phyloP scores from a whole-genome alignment of 2,329 filamentous ascomycete species.

The Akanthomyces uredinophilus region DNA sequence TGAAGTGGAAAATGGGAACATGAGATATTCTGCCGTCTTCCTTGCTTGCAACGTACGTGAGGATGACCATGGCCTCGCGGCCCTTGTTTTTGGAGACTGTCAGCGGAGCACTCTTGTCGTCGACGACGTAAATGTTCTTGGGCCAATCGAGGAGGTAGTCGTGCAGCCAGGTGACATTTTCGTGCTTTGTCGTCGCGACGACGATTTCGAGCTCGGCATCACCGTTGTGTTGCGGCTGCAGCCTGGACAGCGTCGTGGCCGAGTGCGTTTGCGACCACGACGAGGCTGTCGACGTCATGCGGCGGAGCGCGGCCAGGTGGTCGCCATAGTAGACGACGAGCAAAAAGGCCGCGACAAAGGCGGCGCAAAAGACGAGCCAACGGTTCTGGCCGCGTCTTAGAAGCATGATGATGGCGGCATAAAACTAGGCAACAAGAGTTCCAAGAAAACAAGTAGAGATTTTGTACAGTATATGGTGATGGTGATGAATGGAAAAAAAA shows the following conservation, averaged over 20 bases:
- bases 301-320: neutral
- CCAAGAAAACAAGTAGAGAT: neutral
- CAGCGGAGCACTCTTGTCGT: constrained; percentile 41
- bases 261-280: neutral
- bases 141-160: constrained; percentile 41
- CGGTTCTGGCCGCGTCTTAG: constrained; percentile 4
- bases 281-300: neutral
- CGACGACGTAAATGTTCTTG: constrained; percentile 50
- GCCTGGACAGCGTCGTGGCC: neutral
- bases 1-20: no score
- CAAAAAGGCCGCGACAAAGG: neutral
- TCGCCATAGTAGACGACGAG: constrained; percentile 2
- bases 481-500: neutral
- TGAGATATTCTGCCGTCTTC: no score
- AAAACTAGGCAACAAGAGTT: neutral
- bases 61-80: constrained; percentile 48
- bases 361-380: constrained; percentile 9
- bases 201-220: constrained; percentile 30
- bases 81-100: constrained; percentile 48
- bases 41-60: constrained; percentile 31
- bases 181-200: constrained; percentile 29
- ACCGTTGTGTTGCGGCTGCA: constrained; percentile 15
- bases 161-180: constrained; percentile 36
- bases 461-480: neutral
- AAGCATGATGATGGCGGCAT: constrained; percentile 1